Evolutionary conservation across 495 filamentous ascomycete species (phyloP).

Genomic region (Penicillium canariense): DNA sequence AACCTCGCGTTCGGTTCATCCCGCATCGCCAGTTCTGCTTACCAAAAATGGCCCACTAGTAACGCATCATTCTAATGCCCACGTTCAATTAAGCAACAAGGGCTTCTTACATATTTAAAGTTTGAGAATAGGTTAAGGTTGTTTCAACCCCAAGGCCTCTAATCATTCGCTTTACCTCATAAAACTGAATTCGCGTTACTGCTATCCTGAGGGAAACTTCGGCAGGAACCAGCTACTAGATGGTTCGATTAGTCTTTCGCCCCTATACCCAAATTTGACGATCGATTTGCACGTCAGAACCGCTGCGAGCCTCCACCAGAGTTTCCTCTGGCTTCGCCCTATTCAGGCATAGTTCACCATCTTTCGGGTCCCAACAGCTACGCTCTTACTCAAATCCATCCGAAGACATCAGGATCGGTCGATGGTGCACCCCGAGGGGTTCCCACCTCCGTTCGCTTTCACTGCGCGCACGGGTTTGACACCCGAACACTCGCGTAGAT

Average conservation of each 20-base stretch:
- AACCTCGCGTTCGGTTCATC: constrained; percentile 2
- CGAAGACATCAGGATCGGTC: constrained; percentile 1
- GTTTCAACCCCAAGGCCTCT: constrained; percentile 2
- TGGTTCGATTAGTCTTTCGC: constrained; percentile 2
- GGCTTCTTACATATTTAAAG: constrained; percentile 3
- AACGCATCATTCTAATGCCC: constrained; percentile 2
- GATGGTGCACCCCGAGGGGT: constrained; percentile 1
- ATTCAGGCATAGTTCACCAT: constrained; percentile 2
- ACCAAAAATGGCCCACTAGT: constrained; percentile 2
- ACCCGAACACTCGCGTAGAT: too few relatives aligned
- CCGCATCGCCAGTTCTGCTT: constrained; percentile 1
- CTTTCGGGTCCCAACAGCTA: constrained; percentile 1
- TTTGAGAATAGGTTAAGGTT: constrained; percentile 3
- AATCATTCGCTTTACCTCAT: constrained; percentile 2
- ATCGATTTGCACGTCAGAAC: constrained; percentile 2
- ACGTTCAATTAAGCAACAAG: constrained; percentile 2
- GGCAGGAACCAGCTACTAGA: constrained; percentile 2
- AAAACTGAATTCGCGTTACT: constrained; percentile 2
- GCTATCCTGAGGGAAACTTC: constrained; percentile 2
- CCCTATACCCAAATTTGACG: constrained; percentile 1
- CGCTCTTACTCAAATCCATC: constrained; percentile 1
- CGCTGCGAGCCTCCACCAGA: constrained; percentile 1
- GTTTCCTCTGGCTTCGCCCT: constrained; percentile 1
- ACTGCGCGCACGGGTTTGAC: constrained; percentile 1
- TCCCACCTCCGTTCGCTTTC: constrained; percentile 1